These are phyloP conservation scores for Endoconidiophora polonica DNA, from an alignment of 2,329 filamentous ascomycete genomes.

Conservation along the genomic window DNA sequence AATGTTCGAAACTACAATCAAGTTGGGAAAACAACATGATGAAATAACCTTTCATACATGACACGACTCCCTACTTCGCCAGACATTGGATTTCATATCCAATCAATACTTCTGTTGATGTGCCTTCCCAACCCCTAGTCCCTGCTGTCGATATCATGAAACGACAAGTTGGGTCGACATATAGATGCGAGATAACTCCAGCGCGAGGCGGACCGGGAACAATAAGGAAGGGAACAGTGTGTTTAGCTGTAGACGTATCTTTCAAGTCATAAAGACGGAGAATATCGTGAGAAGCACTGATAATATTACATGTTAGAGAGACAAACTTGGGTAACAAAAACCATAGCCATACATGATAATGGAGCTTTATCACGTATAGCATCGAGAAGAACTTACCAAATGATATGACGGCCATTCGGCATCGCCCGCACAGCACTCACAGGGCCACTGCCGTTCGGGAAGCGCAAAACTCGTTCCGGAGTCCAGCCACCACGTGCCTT, in stretches of 20 bases:
- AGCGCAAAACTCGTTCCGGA: slow-evolving; percentile 65
- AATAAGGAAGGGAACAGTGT: slow-evolving; percentile 88
- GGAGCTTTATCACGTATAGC: too few species aligned
- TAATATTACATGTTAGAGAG: not conserved
- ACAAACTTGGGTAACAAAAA: not conserved
- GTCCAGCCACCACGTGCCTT: slow-evolving; percentile 50
- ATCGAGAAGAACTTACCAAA: slow-evolving; percentile 38
- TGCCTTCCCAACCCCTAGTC: slow-evolving; percentile 88
- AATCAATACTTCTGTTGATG: slow-evolving; percentile 72
- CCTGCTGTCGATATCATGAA: slow-evolving; percentile 89
- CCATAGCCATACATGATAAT: not conserved
- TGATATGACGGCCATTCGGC: slow-evolving; percentile 79
- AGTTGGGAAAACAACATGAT: too few species aligned
- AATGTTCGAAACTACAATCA: too few species aligned
- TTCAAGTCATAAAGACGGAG: slow-evolving; percentile 80
- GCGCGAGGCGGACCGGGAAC: slow-evolving; percentile 72
- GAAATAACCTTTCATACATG: too few species aligned
- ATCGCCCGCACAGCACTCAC: slow-evolving; percentile 80
- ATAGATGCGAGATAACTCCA: slow-evolving; percentile 72
- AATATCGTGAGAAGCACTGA: slow-evolving; percentile 79
- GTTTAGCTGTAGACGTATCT: slow-evolving; percentile 45
- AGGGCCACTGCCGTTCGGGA: slow-evolving; percentile 74
- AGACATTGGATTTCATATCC: slow-evolving; percentile 64
- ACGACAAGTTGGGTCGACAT: slow-evolving; percentile 70
- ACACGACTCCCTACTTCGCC: slow-evolving; percentile 1